phyloP scores from a whole-genome alignment of 2,329 filamentous ascomycete genomes.

The Colletotrichum lindemuthianum region DNA sequence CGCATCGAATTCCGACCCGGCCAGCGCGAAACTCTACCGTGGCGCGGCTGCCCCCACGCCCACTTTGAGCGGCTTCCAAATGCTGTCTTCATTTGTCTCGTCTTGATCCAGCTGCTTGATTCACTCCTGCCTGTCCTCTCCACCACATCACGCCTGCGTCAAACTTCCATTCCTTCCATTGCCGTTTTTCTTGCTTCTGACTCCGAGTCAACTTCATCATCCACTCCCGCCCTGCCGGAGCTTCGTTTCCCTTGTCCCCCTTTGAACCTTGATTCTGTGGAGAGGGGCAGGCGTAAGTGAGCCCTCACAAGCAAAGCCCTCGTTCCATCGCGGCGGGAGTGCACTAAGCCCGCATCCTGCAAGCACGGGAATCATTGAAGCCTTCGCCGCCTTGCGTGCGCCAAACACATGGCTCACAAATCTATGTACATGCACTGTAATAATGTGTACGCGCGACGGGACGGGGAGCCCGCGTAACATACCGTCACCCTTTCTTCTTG shows the following conservation, averaged over 20 bases:
- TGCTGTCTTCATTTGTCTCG: slow-evolving; percentile 11
- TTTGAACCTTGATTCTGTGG: neutral
- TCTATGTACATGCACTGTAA: neutral
- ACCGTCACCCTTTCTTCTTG: neutral
- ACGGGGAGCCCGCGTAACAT: slow-evolving; percentile 9
- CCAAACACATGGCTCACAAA: neutral
- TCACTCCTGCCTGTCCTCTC: neutral
- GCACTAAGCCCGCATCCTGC: too few relatives aligned
- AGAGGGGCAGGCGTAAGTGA: neutral
- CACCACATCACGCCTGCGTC: neutral
- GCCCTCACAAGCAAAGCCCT: slow-evolving; percentile 1
- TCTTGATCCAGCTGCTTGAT: slow-evolving; percentile 25
- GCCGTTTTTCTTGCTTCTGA: neutral
- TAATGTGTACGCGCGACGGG: neutral
- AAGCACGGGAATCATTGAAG: too few relatives aligned
- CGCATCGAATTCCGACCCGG: too few relatives aligned
- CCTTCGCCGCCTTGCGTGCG: neutral
- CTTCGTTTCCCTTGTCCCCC: neutral
- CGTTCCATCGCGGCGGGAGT: neutral
- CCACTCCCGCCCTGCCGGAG: slow-evolving; percentile 14
- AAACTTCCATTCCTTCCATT: slow-evolving; percentile 3
- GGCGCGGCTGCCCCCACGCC: slow-evolving; percentile 1
- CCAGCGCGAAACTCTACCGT: too few relatives aligned
- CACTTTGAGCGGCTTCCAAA: neutral
- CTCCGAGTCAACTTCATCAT: slow-evolving; percentile 2